Evolutionary conservation across 352 stramenopile species (phyloP).

Genomic region (Globisporangium nodosum): DNA sequence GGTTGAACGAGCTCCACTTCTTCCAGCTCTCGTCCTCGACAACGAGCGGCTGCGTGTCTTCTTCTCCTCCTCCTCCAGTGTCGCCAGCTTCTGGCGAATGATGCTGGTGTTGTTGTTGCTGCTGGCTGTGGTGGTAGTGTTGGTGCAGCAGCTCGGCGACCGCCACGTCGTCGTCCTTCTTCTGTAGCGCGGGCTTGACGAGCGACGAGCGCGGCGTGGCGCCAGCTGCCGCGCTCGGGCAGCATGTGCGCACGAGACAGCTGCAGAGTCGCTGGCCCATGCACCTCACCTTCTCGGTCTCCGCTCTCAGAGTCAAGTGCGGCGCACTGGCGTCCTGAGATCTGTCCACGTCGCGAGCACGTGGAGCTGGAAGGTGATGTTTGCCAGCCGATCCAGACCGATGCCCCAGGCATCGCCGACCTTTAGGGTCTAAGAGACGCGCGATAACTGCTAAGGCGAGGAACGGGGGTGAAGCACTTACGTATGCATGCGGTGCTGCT

Average conservation of each 20-base stretch:
- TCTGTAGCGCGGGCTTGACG: conserved; percentile 9
- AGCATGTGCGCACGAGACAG: conserved; percentile 10
- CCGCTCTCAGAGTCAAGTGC: background rate
- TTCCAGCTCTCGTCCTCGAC: conserved; percentile 80
- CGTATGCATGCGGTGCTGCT: no score
- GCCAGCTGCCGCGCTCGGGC: background rate
- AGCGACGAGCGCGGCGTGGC: conserved; percentile 2
- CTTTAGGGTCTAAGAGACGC: no score
- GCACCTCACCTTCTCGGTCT: background rate
- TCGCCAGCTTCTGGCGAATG: background rate
- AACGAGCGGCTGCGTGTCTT: conserved; percentile 47
- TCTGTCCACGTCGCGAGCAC: no score
- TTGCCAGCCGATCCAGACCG: no score
- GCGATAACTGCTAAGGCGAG: no score
- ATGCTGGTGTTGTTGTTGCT: background rate
- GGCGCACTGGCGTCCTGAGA: no score
- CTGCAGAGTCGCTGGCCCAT: conserved; percentile 32
- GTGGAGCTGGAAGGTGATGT: no score
- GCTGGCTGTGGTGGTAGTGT: background rate
- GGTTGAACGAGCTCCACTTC: conserved; percentile 69
- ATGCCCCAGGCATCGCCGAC: no score
- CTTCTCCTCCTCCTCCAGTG: background rate
- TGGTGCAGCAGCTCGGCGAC: background rate
- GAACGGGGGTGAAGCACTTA: no score
- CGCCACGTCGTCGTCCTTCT: conserved; percentile 10